phyloP scores from a whole-genome alignment of 257 asterid species.

The Fraxinus quadrangulata region DNA sequence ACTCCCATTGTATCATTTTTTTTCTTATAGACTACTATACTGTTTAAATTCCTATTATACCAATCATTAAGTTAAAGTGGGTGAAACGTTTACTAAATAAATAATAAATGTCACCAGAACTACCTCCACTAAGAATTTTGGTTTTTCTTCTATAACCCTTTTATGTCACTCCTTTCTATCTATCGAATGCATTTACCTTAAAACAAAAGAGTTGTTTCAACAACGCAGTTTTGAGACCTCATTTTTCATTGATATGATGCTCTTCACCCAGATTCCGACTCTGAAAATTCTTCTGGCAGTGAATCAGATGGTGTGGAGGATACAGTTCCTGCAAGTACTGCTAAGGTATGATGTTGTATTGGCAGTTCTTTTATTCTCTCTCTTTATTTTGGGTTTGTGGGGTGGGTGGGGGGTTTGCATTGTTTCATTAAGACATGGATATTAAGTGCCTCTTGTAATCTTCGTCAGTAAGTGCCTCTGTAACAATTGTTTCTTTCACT shows the following conservation, averaged over 20 bases:
- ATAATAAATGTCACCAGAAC: background rate
- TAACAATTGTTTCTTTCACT: constrained; percentile 18
- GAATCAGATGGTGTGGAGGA: constrained; percentile 44
- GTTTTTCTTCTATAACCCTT: background rate
- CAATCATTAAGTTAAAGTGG: no score
- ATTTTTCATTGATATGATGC: constrained; percentile 5
- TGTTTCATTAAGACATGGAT: background rate
- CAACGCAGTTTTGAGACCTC: background rate
- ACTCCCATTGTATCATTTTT: background rate
- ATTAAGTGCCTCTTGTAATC: constrained; percentile 5
- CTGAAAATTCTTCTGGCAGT: constrained; percentile 48
- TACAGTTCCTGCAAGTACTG: constrained; percentile 33
- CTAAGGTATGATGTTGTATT: constrained; percentile 35
- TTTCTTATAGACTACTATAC: background rate
- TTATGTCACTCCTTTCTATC: background rate
- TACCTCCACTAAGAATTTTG: background rate
- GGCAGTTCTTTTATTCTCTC: background rate
- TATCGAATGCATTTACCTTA: background rate
- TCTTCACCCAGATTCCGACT: constrained; percentile 47
- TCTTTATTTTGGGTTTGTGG: background rate
- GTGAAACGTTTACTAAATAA: no score
- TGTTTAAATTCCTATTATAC: background rate
- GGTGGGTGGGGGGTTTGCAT: background rate
- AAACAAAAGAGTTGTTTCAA: background rate
- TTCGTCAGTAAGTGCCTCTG: background rate